These are phyloP conservation scores for Hordeum pubiflorum DNA, from an alignment of 202 grass and related monocot species.

Conservation along the genomic window DNA sequence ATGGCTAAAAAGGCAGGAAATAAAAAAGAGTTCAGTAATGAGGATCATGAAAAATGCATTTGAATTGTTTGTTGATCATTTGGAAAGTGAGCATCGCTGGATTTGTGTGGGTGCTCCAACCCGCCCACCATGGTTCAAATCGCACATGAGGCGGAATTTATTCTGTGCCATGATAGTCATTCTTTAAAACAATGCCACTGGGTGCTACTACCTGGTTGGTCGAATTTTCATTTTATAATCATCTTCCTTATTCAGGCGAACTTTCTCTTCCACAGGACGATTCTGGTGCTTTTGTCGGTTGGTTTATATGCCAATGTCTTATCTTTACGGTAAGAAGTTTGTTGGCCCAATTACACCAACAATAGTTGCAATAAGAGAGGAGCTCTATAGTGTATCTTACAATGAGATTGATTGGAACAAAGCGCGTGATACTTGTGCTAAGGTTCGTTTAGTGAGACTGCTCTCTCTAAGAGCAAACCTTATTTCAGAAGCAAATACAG, in stretches of 20 bases:
- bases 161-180: not conserved
- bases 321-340: conserved; percentile 71
- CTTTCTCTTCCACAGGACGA: conserved; percentile 2
- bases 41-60: no score
- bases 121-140: not conserved
- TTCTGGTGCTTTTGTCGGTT: conserved; percentile 67
- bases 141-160: not conserved
- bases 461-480: not conserved
- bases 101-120: not conserved
- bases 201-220: not conserved
- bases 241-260: not conserved
- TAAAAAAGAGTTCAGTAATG: no score
- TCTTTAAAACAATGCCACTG: not conserved
- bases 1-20: not conserved
- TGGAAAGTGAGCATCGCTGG: not conserved
- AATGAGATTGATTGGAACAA: conserved; percentile 53
- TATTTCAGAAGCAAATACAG: not conserved
- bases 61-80: no score
- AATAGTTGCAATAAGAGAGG: conserved; percentile 50
- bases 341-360: conserved; percentile 56
- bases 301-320: conserved; percentile 87
- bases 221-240: not conserved
- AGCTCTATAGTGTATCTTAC: conserved; percentile 50
- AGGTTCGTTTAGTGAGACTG: conserved; percentile 37
- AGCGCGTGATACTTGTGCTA: conserved; percentile 59